Conservation (phyloP, 345 rosid genomes). For the Isatis tinctoria region DNA sequence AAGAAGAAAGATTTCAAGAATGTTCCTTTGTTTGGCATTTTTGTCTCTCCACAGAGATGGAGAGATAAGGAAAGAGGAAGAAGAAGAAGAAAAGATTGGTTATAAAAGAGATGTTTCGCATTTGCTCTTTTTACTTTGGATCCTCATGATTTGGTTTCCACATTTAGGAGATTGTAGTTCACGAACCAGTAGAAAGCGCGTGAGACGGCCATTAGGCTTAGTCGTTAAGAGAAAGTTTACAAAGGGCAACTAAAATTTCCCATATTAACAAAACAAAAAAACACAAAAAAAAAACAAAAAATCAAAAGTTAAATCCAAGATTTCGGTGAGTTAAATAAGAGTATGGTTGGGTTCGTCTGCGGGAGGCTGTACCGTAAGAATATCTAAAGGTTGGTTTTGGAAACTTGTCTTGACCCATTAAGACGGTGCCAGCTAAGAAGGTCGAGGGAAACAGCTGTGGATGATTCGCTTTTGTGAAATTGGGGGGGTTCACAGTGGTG, state of each 20-base stretch:
- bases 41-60: conserved; percentile 34
- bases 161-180: not conserved
- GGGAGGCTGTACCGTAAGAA: not conserved
- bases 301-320: not conserved
- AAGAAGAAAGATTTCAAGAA: conserved; percentile 10
- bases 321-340: not conserved
- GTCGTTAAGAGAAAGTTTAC: conserved; percentile 27
- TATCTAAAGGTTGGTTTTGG: conserved; percentile 22
- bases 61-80: conserved; percentile 30
- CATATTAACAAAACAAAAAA: not conserved
- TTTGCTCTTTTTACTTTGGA: conserved; percentile 16
- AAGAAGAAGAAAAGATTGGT: conserved; percentile 25
- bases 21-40: not conserved
- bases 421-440: conserved; percentile 28
- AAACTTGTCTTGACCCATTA: conserved; percentile 24
- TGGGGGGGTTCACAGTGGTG: no score
- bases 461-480: conserved; percentile 3
- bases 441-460: conserved; percentile 32
- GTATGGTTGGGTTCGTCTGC: not conserved
- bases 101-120: conserved; percentile 21
- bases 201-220: conserved; percentile 11
- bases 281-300: not conserved
- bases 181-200: conserved; percentile 20
- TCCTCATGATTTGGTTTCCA: conserved; percentile 28
- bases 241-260: conserved; percentile 10